Percentiles rank a stretch among this genome's conserved stretches.
Evolutionary conservation across 805 yeast genomes (phyloP).

Genomic region (Barnettozyma populi): DNA sequence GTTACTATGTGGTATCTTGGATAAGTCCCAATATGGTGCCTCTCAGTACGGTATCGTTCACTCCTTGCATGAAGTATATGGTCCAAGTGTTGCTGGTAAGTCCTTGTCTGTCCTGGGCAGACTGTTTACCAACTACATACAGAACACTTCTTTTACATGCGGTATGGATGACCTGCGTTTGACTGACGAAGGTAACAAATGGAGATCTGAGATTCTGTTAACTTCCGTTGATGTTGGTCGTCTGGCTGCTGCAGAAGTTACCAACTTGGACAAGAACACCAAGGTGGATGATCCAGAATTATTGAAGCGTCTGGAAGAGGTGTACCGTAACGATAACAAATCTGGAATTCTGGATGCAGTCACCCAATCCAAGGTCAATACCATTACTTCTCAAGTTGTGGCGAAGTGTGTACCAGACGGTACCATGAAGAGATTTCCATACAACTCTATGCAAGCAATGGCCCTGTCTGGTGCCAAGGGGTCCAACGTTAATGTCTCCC

Average conservation of each 20-base stretch:
- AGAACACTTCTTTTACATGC: slow-evolving; percentile 92
- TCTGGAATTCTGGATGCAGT: slow-evolving; percentile 93
- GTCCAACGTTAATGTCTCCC: slow-evolving; percentile 96
- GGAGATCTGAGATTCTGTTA: slow-evolving; percentile 80
- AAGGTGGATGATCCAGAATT: slow-evolving; percentile 66
- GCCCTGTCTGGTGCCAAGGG: slow-evolving; percentile 99
- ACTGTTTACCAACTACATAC: slow-evolving; percentile 88
- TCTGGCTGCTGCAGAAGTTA: slow-evolving; percentile 90
- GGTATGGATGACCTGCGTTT: slow-evolving; percentile 98
- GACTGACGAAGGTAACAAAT: slow-evolving; percentile 82
- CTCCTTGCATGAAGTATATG: slow-evolving; percentile 93
- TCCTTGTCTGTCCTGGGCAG: slow-evolving; percentile 90
- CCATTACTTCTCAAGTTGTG: slow-evolving; percentile 92
- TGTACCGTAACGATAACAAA: slow-evolving; percentile 87
- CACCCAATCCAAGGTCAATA: slow-evolving; percentile 86
- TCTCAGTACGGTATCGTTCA: slow-evolving; percentile 95
- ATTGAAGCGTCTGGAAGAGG: slow-evolving; percentile 85
- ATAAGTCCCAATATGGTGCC: slow-evolving; percentile 98
- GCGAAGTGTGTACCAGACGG: slow-evolving; percentile 93
- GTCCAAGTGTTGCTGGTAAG: slow-evolving; percentile 85
- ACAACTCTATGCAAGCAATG: slow-evolving; percentile 98
- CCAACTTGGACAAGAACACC: slow-evolving; percentile 59
- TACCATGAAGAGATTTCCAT: slow-evolving; percentile 91
- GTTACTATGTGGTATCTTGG: slow-evolving; percentile 85
- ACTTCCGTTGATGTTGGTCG: slow-evolving; percentile 81